These are phyloP conservation scores for Sapria himalayana DNA, from an alignment of 345 rosid genomes.

Conservation along the genomic window DNA sequence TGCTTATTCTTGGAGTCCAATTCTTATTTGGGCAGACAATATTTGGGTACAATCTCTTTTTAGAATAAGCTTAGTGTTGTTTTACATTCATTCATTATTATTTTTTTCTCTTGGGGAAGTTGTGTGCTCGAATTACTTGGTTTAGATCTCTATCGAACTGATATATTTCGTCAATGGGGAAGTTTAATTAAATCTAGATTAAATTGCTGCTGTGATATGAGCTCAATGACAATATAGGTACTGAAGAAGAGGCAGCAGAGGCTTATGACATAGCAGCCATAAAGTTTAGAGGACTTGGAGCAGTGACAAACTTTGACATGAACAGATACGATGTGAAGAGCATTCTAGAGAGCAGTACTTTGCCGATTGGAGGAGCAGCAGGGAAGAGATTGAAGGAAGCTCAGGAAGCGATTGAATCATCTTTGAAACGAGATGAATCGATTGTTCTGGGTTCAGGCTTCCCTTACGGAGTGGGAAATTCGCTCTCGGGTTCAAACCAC, in stretches of 20 bases:
- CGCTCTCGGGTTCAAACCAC: slow-evolving; percentile 23
- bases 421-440: slow-evolving; percentile 72
- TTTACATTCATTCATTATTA: too few species aligned
- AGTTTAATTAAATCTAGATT: too few species aligned
- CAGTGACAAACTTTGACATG: slow-evolving; percentile 95
- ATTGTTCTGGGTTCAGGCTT: slow-evolving; percentile 52
- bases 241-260: slow-evolving; percentile 99
- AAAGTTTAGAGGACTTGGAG: slow-evolving; percentile 75
- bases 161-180: too few species aligned
- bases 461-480: slow-evolving; percentile 31
- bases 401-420: slow-evolving; percentile 80
- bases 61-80: too few species aligned
- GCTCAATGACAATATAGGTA: slow-evolving; percentile 32
- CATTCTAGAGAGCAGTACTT: slow-evolving; percentile 78
- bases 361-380: slow-evolving; percentile 96
- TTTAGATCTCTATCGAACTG: too few species aligned
- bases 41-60: too few species aligned
- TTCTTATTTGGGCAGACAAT: too few species aligned
- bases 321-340: slow-evolving; percentile 87
- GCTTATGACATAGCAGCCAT: slow-evolving; percentile 98
- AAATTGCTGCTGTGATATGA: too few species aligned
- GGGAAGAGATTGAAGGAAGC: slow-evolving; percentile 93
- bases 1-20: too few species aligned
- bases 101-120: too few species aligned
- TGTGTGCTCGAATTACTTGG: too few species aligned